Evolutionary conservation across 2,329 filamentous ascomycete species (phyloP).

Genomic region (Aaosphaeria arxii): DNA sequence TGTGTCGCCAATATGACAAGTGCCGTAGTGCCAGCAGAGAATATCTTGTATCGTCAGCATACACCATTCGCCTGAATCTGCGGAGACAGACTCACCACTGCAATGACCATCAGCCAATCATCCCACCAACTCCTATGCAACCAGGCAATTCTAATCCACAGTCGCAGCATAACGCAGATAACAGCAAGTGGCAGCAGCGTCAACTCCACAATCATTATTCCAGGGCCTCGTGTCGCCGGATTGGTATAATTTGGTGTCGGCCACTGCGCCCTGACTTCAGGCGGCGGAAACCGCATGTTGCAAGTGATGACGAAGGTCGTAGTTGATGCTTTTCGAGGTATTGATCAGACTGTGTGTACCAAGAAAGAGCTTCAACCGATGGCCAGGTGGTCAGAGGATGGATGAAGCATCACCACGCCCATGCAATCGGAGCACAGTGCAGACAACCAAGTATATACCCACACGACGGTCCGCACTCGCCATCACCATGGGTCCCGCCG

Average conservation of each 20-base stretch:
- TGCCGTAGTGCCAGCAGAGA: conserved; percentile 29
- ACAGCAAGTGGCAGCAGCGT: conserved; percentile 36
- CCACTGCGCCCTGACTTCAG: conserved; percentile 36
- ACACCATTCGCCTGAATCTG: not conserved
- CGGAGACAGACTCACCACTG: conserved; percentile 24
- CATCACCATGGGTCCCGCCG: not conserved
- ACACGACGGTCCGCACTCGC: not conserved
- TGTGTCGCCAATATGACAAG: conserved; percentile 34
- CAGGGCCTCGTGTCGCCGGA: conserved; percentile 41
- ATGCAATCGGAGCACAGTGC: not conserved
- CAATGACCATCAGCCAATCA: conserved; percentile 37
- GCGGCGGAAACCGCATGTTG: conserved; percentile 31
- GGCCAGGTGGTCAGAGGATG: not conserved
- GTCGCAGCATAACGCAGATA: conserved; percentile 30
- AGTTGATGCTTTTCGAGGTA: not conserved
- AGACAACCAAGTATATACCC: not conserved
- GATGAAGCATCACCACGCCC: not conserved
- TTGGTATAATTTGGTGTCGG: conserved; percentile 44
- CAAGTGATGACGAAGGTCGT: not conserved
- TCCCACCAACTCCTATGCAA: conserved; percentile 38
- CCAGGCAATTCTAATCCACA: conserved; percentile 36
- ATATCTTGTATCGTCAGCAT: conserved; percentile 16
- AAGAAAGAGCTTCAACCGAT: not conserved
- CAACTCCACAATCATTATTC: conserved; percentile 40
- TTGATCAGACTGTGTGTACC: not conserved